Evolutionary conservation across 192 early-diverging fungal species (phyloP), one percentile per base, ranked within the genome.

Genomic region (Coemansia sp.): DNA sequence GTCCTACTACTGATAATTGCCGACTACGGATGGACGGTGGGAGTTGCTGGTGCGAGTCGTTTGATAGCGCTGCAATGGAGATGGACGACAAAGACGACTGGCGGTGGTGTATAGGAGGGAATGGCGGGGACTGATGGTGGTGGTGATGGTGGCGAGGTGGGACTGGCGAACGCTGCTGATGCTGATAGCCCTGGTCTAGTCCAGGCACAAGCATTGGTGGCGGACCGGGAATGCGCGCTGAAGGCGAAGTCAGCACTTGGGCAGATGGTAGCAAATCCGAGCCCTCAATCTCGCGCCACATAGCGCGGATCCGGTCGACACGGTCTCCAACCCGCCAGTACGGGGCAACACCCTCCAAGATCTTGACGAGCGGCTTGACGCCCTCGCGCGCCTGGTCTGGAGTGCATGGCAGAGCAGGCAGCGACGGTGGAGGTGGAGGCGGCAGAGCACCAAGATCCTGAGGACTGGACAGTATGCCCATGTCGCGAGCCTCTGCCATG

Each of bases 291-390:
- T 71, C 68, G 7, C 61, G 60, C 74, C 68, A 71, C 57, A 69
- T 56, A 4, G 24, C 19, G 52, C 69, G 74, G 40, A 77, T 65
- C 39, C 56, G 66, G 50, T 64, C 17, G 14, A 68, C 33, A 34
- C 67, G 65, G 3, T 53, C 53, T 19, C 68, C 63, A 11, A 77
- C 74, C 26, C 68, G 60, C 74, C 74, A 77, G 41, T 71, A 77
- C 15, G 68, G 58, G 18, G 65, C 58, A 26, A 77, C 61, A 1
- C 60, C 57, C 44, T 77, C 74, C 3, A 77, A 69, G 11, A 71
- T 63, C 39, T 46, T 66, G 11, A 64, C 64, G 38, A 77, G 64
- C 52, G 74, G 64, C 64, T 33, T 67, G 53, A 77, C 56, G 0
- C 68, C 68, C 17, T 77, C 68, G n/a, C 64, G 52, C 8, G 74